Evolutionary conservation across 140 eudicot species (phyloP).

Genomic region (Bidens hawaiensis): DNA sequence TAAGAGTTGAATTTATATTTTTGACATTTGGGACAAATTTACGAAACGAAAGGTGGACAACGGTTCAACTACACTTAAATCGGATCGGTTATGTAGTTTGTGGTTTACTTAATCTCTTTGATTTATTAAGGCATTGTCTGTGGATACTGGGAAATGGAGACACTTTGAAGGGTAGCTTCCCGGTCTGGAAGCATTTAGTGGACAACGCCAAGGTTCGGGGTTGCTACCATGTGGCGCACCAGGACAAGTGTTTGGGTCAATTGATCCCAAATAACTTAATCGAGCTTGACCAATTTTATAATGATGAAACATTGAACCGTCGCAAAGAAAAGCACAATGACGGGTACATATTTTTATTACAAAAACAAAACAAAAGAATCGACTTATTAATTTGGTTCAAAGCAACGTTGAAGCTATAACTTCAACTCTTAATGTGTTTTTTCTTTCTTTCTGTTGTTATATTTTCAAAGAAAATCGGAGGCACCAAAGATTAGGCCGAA

Average conservation of each 20-base stretch:
- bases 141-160: conserved; percentile 76
- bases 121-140: conserved; percentile 55
- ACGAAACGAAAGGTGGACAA: too few species aligned
- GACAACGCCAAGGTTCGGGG: conserved; percentile 39
- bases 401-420: not conserved
- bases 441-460: not conserved
- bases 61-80: too few species aligned
- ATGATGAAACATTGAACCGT: not conserved
- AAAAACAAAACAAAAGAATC: not conserved
- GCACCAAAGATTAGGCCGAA: conserved; percentile 19
- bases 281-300: conserved; percentile 23
- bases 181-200: conserved; percentile 52
- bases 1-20: too few species aligned
- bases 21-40: too few species aligned
- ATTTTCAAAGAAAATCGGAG: conserved; percentile 18
- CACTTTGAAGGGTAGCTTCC: conserved; percentile 38
- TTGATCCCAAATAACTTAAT: conserved; percentile 35
- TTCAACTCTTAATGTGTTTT: not conserved
- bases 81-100: too few species aligned
- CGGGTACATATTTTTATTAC: conserved; percentile 5
- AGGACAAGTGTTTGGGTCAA: conserved; percentile 34
- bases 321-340: conserved; percentile 8
- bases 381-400: not conserved
- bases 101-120: not conserved
- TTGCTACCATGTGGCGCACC: conserved; percentile 42